A percentile compares a stretch with the other conserved stretches of the same genome.
Evolutionary conservation across 495 filamentous ascomycete species (phyloP).

Genomic region (Aspergillus bridgeri): DNA sequence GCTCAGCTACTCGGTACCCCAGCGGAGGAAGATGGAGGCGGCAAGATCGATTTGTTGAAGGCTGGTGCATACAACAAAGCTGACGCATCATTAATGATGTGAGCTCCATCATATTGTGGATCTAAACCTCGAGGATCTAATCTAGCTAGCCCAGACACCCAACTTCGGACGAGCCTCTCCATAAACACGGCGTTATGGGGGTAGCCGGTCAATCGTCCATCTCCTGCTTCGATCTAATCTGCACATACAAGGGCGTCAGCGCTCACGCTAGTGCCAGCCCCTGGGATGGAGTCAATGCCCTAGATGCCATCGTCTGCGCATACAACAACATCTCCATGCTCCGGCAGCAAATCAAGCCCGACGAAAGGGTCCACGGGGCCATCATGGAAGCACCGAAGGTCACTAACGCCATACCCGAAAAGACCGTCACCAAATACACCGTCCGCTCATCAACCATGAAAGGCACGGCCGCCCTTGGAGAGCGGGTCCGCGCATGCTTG

Average conservation of each 20-base stretch:
- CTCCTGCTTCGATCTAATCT: slow-evolving; percentile 1
- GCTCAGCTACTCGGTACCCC: slow-evolving; percentile 60
- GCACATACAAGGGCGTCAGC: slow-evolving; percentile 9
- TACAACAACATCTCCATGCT: slow-evolving; percentile 12
- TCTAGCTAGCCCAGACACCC: background rate
- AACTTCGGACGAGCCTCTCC: background rate
- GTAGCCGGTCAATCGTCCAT: background rate
- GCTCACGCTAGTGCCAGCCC: slow-evolving; percentile 12
- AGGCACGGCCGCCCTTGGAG: slow-evolving; percentile 32
- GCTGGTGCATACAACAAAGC: slow-evolving; percentile 55
- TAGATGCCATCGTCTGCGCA: slow-evolving; percentile 13
- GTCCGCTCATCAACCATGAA: slow-evolving; percentile 22
- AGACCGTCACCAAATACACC: slow-evolving; percentile 38
- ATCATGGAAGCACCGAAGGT: slow-evolving; percentile 22
- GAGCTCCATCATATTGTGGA: background rate
- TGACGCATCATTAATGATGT: slow-evolving; percentile 50
- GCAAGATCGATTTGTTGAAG: slow-evolving; percentile 58
- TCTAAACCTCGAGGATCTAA: background rate
- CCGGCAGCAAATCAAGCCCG: slow-evolving; percentile 14
- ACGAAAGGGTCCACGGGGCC: slow-evolving; percentile 12
- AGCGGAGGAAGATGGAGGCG: slow-evolving; percentile 62
- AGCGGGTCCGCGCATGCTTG: slow-evolving; percentile 43
- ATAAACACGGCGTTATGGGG: background rate
- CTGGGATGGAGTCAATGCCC: slow-evolving; percentile 14
- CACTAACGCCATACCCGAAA: slow-evolving; percentile 54